Conservation (phyloP, 1,284 basidiomycete genomes). For the Sanghuangporus sanghuang region DNA sequence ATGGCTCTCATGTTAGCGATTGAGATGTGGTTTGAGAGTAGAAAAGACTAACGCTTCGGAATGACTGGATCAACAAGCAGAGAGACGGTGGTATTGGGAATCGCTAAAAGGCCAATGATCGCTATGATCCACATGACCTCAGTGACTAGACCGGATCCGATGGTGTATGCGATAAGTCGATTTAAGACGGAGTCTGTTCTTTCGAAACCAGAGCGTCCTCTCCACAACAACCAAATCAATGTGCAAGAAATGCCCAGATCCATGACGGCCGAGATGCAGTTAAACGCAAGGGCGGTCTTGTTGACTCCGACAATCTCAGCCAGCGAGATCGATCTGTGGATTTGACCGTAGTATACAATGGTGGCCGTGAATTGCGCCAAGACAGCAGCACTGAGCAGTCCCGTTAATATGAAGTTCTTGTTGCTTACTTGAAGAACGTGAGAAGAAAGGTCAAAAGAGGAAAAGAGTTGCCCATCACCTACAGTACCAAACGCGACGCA, state of each 20-base stretch:
- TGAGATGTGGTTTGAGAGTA: not conserved
- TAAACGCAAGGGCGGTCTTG: not conserved
- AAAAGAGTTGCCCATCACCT: not conserved
- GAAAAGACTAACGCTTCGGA: not conserved
- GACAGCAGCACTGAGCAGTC: not conserved
- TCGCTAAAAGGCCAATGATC: not conserved
- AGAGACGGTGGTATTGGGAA: conserved; percentile 1
- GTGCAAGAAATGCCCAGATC: conserved; percentile 11
- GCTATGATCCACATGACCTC: not conserved
- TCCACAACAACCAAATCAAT: conserved; percentile 4
- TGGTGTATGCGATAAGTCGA: conserved; percentile 10
- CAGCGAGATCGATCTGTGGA: not conserved
- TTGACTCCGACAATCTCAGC: not conserved
- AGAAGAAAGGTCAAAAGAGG: not conserved
- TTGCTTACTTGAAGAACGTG: conserved; percentile 4
- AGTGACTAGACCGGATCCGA: conserved; percentile 20
- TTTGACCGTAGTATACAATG: not conserved
- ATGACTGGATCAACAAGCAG: not conserved
- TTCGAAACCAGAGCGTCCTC: not conserved
- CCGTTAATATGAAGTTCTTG: not conserved
- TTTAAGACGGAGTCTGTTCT: conserved; percentile 11
- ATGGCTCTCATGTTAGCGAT: no score
- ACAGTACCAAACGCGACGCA: not conserved
- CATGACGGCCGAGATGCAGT: not conserved
- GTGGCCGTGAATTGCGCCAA: not conserved